Evolutionary conservation across 768 basidiomycete genomes (phyloP), one percentile per base, ranked within the genome.

Genomic region (Phlegmacium glaucopus): DNA sequence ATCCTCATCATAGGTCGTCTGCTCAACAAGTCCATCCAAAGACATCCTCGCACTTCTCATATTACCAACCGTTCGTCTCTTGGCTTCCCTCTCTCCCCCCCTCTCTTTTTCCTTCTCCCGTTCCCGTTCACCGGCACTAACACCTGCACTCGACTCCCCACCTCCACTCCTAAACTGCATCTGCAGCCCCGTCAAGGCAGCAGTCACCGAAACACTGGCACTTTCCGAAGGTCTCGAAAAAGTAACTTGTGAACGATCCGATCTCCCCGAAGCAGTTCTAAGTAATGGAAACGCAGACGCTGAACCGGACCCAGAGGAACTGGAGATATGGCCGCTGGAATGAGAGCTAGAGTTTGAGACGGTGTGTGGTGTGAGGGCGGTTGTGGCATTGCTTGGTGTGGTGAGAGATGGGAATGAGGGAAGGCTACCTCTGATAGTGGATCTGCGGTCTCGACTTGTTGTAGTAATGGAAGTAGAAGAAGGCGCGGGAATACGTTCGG

Each of bases 331-430:
- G 22, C 22, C 5, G 22, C 5, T 22, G 11, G 68, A 55, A 16
- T 47, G 51, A 48, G 65, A 66, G 26, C 70, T 68, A 6, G 73
- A 64, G 49, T 73, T 76, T 4, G 80, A 78, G 4, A 81, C 83
- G 0, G 83, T 87, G 52, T 84, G 81, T 0, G 78, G 62, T 1
- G 84, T 85, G 10, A 88, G 46, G 12, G 82, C 83, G 13, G 85
- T 89, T 30, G 86, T 87, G 1, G 83, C 71, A 47, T 73, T 78
- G 38, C 63, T 66, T 0, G 79, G 75, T 0, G 78, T 77, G 3
- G 77, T 79, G 29, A 82, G 59, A 7, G 74, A 55, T 9, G 80
- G 72, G 40, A 78, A 76, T n/a, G 72, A 64, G 12, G 75, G 57
- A 42, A 60, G 51, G 37, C 38, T 59, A 42, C 64, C 65, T 54